phyloP scores from a whole-genome alignment of 176 grass and related monocot genomes.

The Rhynchospora breviuscula region DNA sequence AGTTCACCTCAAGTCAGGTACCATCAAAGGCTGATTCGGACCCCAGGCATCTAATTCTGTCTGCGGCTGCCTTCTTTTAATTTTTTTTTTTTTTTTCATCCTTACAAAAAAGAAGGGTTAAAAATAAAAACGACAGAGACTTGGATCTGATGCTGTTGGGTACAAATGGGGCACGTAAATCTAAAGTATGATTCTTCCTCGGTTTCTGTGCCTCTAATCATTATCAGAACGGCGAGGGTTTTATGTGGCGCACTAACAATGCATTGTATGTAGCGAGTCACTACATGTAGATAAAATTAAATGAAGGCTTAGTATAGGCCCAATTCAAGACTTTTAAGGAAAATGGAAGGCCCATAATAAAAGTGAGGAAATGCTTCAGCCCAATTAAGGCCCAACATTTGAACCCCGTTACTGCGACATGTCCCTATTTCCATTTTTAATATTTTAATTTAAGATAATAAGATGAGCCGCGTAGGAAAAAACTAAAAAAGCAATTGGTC shows the following conservation, averaged over 20 bases:
- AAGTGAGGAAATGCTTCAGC: too few relatives aligned
- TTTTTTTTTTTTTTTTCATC: background rate
- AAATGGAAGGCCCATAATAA: too few relatives aligned
- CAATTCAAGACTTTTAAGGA: too few relatives aligned
- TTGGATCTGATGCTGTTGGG: slow-evolving; percentile 20
- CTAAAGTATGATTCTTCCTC: slow-evolving; percentile 22
- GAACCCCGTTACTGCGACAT: too few relatives aligned
- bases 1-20: slow-evolving; percentile 4
- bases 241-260: background rate
- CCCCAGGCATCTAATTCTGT: slow-evolving; percentile 1
- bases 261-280: background rate
- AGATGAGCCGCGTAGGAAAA: background rate
- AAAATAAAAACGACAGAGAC: background rate
- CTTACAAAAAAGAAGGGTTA: background rate
- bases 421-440: background rate
- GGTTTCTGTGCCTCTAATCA: slow-evolving; percentile 16
- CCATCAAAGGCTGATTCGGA: slow-evolving; percentile 1
- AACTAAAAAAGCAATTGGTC: too few relatives aligned
- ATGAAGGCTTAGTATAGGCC: too few relatives aligned
- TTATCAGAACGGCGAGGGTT: background rate
- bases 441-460: background rate
- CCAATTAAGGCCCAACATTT: too few relatives aligned
- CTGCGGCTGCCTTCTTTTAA: background rate
- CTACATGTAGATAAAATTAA: too few relatives aligned
- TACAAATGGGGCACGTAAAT: slow-evolving; percentile 22